phyloP scores from a whole-genome alignment of 805 yeast species.

The Lachancea sp. region DNA sequence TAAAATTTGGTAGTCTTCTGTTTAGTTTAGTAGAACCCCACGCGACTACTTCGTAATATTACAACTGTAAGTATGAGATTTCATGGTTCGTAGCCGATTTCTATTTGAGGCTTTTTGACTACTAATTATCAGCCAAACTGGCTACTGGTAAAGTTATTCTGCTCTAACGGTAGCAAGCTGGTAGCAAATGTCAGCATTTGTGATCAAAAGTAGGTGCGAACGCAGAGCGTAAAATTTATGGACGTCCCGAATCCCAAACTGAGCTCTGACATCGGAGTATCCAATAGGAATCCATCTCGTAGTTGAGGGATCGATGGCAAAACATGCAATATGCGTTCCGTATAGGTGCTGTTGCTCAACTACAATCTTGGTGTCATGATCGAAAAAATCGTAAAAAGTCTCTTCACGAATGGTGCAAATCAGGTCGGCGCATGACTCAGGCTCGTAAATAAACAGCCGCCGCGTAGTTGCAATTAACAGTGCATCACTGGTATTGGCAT shows the following conservation, averaged over 20 bases:
- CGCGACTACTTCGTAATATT: too few species aligned
- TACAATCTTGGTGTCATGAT: constrained; percentile 2
- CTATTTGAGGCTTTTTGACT: too few species aligned
- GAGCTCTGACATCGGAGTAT: constrained; percentile 19
- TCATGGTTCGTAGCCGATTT: too few species aligned
- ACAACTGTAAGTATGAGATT: too few species aligned
- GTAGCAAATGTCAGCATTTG: background rate
- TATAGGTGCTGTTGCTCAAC: constrained; percentile 18
- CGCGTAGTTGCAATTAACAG: constrained; percentile 7
- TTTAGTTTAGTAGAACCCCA: too few species aligned
- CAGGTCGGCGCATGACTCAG: constrained; percentile 4
- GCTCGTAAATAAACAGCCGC: constrained; percentile 8
- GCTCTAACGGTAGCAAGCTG: background rate
- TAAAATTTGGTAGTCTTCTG: too few species aligned
- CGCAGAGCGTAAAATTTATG: constrained; percentile 6
- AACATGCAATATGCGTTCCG: constrained; percentile 18
- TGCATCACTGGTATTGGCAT: background rate
- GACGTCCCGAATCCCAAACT: constrained; percentile 16
- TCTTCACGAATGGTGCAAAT: constrained; percentile 7
- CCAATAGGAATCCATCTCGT: constrained; percentile 19
- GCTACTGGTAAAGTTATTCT: too few species aligned
- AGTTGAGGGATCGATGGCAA: constrained; percentile 9
- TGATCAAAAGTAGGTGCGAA: background rate
- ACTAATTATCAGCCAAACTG: too few species aligned
- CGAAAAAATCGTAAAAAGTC: constrained; percentile 8